A percentile compares a stretch with the other conserved stretches of the same genome.
phyloP scores from a whole-genome alignment of 2,329 filamentous ascomycete genomes.

The Rhynchosporium agropyri region DNA sequence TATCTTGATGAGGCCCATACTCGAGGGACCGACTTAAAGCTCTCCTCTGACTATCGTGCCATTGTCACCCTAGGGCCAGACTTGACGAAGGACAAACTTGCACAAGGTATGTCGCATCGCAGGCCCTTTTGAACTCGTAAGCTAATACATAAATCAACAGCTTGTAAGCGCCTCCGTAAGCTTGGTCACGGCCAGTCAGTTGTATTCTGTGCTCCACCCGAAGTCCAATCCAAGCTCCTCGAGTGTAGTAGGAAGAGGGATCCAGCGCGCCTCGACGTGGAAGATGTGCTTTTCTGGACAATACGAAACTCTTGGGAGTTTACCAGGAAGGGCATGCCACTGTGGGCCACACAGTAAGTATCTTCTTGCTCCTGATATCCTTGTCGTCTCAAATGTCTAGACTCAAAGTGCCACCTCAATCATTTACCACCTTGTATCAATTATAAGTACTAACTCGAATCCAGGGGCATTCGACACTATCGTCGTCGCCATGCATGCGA shows the following conservation, averaged over 20 bases:
- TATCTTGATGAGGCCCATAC: conserved; percentile 69
- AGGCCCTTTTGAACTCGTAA: not conserved
- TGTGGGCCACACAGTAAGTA: conserved; percentile 59
- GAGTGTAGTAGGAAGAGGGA: conserved; percentile 30
- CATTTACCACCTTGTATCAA: not conserved
- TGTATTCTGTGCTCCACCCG: conserved; percentile 59
- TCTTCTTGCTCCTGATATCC: not conserved
- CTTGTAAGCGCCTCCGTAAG: conserved; percentile 72
- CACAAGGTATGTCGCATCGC: conserved; percentile 18
- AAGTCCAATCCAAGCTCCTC: conserved; percentile 59
- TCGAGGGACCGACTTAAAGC: conserved; percentile 66
- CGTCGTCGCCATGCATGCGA: conserved; percentile 35
- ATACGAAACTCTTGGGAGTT: conserved; percentile 60
- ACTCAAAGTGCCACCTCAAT: no score
- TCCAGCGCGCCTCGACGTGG: conserved; percentile 46
- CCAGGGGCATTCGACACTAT: conserved; percentile 52
- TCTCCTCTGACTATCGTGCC: conserved; percentile 61
- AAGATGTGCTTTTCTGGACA: conserved; percentile 61
- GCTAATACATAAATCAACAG: conserved; percentile 43
- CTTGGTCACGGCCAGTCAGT: conserved; percentile 69
- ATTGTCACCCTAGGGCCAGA: conserved; percentile 67
- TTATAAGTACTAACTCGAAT: not conserved
- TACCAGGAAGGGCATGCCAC: conserved; percentile 51
- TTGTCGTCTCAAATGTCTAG: not conserved
- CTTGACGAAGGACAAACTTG: conserved; percentile 48